These are phyloP conservation scores for Gryganskiella cystojenkinii DNA, from an alignment of 192 early-diverging fungal species.

Conservation along the genomic window DNA sequence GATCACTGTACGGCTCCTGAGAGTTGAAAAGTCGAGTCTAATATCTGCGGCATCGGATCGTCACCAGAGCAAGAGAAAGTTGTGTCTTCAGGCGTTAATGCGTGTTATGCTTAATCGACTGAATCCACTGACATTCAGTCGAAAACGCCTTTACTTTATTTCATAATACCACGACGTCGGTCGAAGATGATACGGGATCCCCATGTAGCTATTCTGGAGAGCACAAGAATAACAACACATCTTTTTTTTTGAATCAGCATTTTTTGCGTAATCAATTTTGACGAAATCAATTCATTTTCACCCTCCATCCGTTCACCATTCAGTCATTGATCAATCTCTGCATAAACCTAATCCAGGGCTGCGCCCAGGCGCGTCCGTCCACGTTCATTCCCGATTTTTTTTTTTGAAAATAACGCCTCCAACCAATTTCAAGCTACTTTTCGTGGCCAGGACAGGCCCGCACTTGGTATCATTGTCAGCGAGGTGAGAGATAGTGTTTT, in stretches of 20 bases:
- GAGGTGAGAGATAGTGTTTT: constrained; percentile 1
- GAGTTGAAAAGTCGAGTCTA: constrained; percentile 7
- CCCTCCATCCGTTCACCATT: not conserved
- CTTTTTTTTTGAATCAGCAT: not conserved
- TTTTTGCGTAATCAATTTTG: not conserved
- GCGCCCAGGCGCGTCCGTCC: not conserved
- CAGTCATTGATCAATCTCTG: not conserved
- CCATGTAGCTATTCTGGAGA: not conserved
- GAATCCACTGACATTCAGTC: not conserved
- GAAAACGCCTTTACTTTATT: constrained; percentile 9
- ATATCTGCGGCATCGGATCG: too few relatives aligned
- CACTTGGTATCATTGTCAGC: not conserved
- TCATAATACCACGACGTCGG: constrained; percentile 3
- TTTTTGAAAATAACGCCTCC: not conserved
- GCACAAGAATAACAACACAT: not conserved
- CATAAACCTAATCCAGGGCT: not conserved
- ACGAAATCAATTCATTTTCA: constrained; percentile 1
- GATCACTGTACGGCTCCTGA: not conserved
- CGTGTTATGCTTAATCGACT: too few relatives aligned
- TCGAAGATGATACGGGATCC: not conserved
- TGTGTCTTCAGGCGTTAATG: too few relatives aligned
- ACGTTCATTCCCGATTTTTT: constrained; percentile 3
- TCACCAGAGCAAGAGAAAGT: too few relatives aligned
- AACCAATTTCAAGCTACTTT: not conserved
- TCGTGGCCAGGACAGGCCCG: not conserved